Evolutionary conservation across 2,329 filamentous ascomycete genomes (phyloP).

Genomic region (Macrophomina tecta): DNA sequence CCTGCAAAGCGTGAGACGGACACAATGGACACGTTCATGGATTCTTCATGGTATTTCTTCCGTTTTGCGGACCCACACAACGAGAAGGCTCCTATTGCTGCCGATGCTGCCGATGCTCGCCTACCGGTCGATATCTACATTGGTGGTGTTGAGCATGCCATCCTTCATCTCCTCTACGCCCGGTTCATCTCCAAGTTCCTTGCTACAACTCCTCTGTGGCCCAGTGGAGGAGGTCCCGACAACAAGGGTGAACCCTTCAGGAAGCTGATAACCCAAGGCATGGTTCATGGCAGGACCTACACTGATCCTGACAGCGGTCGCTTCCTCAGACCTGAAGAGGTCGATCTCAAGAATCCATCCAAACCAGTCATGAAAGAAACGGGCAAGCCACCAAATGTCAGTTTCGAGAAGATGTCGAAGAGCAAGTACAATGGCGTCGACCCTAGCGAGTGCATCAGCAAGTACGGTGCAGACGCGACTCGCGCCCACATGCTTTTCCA

Average conservation of each 20-base stretch:
- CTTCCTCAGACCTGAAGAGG: conserved; percentile 77
- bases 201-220: conserved; percentile 59
- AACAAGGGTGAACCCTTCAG: conserved; percentile 75
- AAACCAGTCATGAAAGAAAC: conserved; percentile 68
- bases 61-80: conserved; percentile 78
- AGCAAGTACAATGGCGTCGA: conserved; percentile 93
- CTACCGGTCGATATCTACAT: conserved; percentile 88
- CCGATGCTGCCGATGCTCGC: conserved; percentile 59
- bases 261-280: conserved; percentile 84
- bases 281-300: conserved; percentile 89
- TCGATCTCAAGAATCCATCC: conserved; percentile 65
- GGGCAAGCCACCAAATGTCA: conserved; percentile 64
- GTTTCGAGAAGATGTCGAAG: conserved; percentile 93
- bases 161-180: conserved; percentile 85
- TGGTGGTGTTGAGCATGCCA: conserved; percentile 88
- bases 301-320: conserved; percentile 75
- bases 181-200: conserved; percentile 91
- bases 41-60: conserved; percentile 93
- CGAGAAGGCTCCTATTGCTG: conserved; percentile 63
- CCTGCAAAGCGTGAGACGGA: conserved; percentile 83
- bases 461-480: conserved; percentile 82
- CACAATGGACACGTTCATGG: conserved; percentile 96
- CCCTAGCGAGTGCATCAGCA: conserved; percentile 72
- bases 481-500: conserved; percentile 89
- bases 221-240: conserved; percentile 41